Base-by-base conservation (phyloP, 345 rosid genomes). In the Gossypium rotundifolium region DNA sequence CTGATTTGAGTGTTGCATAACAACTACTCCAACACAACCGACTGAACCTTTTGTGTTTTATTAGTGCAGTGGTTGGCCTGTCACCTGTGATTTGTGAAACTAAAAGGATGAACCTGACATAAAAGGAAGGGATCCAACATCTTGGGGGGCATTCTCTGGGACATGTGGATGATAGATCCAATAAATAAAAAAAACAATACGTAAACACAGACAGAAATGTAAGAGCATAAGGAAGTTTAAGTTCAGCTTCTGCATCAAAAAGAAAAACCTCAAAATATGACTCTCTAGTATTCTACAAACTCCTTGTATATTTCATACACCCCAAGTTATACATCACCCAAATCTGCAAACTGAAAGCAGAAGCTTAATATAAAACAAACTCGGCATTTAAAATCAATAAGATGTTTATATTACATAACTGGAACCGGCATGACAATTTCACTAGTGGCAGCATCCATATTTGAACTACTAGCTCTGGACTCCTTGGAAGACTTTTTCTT, bases 401-500 rank as follows among this genome's bases (percentile, higher is more conserved):
- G 17, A 70, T 16, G 58, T 48, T n/a, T 59, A 25, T 9, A 44
- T 81, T 77, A 85, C 84, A 75, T 79, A 49, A 80, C 77, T 6
- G 79, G 76, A 22, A 79, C 75, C 0, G 81, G 79, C n/a, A 76
- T 48, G 71, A 65, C 78, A 75, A 81, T 33, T 66, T 81, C 79
- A 2, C 75, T 17, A 42, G 71, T 6, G 14, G 69, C 60, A 13
- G 44, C 87, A 13, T 49, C 87, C 20, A 68, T 40, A n/a, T 54
- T 46, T 7, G 46, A 33, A 25, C 40, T 63, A 17, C 70, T 9
- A 42, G 73, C 75, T 48, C 42, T 23, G 10, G 75, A 25, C 60
- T 55, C 52, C 5, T 57, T 23, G 20, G 65, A 38, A 3, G 88
- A 76, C 70, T 88, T 88, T 71, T 85, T 93, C 86, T 85, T 86